Evolutionary conservation across 2,329 filamentous ascomycete genomes (phyloP).

Genomic region (Colletotrichum liriopes): DNA sequence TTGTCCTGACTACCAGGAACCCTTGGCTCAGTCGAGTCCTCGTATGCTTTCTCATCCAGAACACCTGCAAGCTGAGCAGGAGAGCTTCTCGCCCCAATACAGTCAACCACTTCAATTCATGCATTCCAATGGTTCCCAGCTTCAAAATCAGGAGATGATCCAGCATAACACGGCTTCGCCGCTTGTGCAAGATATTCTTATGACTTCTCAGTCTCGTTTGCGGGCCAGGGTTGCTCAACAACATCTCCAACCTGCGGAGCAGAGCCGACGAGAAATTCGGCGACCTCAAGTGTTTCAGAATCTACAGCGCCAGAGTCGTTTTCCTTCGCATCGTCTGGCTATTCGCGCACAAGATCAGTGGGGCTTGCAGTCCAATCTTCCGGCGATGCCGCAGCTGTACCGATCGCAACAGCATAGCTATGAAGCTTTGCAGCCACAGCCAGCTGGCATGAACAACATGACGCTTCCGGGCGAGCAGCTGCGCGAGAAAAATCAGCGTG

Average conservation of each 20-base stretch:
- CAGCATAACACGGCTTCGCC: not conserved
- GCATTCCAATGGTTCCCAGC: not conserved
- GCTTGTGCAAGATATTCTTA: not conserved
- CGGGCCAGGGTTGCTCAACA: not conserved
- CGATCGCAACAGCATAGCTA: not conserved
- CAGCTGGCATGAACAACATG: not conserved
- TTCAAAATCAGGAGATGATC: not conserved
- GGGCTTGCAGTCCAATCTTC: not conserved
- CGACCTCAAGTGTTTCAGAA: not conserved
- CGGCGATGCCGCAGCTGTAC: not conserved
- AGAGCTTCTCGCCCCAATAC: not conserved
- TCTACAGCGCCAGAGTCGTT: not conserved
- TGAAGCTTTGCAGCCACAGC: not conserved
- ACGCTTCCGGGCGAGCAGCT: not conserved
- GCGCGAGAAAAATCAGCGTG: not conserved
- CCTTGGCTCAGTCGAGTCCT: not conserved
- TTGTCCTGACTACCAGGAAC: not conserved
- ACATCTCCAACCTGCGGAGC: not conserved
- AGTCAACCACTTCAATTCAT: not conserved
- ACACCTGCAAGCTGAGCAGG: not conserved
- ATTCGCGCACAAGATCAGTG: not conserved
- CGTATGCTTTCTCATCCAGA: not conserved
- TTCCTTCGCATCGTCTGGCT: not conserved
- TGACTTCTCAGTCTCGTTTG: not conserved
- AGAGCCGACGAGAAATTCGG: not conserved